Base-by-base conservation (phyloP, 169 alveolate genomes). In the Toxoplasma gondii region DNA sequence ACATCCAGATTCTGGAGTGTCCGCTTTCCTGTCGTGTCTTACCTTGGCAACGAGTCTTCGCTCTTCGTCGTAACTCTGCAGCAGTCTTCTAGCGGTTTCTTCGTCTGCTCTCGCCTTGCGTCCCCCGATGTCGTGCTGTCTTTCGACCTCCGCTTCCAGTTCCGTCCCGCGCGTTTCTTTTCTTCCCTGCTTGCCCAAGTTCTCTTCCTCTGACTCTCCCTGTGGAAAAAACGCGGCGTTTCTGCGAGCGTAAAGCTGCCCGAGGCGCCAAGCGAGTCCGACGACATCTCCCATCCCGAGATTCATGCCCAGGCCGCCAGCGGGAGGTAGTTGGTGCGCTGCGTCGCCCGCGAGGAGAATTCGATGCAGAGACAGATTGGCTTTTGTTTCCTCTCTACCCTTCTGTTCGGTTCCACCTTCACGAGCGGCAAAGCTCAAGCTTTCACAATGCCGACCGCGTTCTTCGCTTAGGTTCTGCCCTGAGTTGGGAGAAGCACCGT, bases 261-360 rank as follows among this genome's bases (percentile, higher is more conserved):
- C 95, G 49, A 98, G 81, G 91, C 96, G 96, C 97, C 98, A 97
- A 36, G 96, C 96, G 82, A 98, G 95, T 88, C 96, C 97, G 44
- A 96, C 80, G 17, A 96, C 97, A 96, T 98, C 99, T 24, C 98
- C 98, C 67, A 98, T 95, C 58, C 99, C 99, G 91, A 98, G 92
- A 82, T 98, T 98, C 98, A 98, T 96, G 36, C 99, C 99, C 92
- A 97, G 98, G 31, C 99, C 99, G 0, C 99, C 99, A 5, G 99
- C 98, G 0, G 99, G 99, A 0, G 99, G 99, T 43, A 98, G 95
- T 29, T 97, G 95, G 94, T 98, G 99, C 10, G 99, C 99, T 45
- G 99, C 96, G 92, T 98, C 99, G 34, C 99, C 99, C n/a, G 97
- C 97, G 41, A 98, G 91, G 69, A 97, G 86, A 58, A 97, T 94